These are phyloP conservation scores for Nicotiana paniculata DNA, from an alignment of 257 asterid species.

Conservation along the genomic window DNA sequence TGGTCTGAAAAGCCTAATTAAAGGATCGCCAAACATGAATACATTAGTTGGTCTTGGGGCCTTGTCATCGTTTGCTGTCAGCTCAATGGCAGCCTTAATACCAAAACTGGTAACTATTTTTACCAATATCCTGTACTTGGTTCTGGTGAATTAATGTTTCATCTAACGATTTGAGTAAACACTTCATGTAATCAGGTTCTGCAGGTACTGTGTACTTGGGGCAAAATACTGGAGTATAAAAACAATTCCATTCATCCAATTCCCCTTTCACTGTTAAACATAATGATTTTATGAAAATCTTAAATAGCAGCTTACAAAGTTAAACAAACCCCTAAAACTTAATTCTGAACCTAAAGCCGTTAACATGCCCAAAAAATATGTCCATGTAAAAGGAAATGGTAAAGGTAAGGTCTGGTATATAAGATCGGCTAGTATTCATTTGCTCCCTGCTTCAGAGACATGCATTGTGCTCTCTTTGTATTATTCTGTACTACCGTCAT, in stretches of 20 bases:
- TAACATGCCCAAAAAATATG: not conserved
- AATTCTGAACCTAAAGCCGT: not conserved
- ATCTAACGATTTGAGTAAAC: not conserved
- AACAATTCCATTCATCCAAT: not conserved
- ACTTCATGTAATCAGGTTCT: not conserved
- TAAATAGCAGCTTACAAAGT: not conserved
- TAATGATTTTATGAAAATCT: not conserved
- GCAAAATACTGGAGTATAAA: not conserved
- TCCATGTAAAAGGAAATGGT: not conserved
- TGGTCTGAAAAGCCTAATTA: conserved; percentile 80
- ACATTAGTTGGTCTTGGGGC: conserved; percentile 99
- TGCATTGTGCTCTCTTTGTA: not conserved
- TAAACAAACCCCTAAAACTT: not conserved
- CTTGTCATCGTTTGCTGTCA: conserved; percentile 92
- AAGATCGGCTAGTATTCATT: not conserved
- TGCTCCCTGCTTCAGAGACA: not conserved
- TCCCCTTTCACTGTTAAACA: not conserved
- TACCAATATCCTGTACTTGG: conserved; percentile 3
- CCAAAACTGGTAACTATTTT: conserved; percentile 79
- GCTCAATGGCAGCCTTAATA: conserved; percentile 80
- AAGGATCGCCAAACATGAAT: conserved; percentile 97
- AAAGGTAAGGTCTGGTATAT: not conserved
- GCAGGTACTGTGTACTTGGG: not conserved
- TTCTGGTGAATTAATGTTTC: not conserved
- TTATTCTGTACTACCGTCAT: not conserved